A percentile compares a stretch with the other conserved stretches of the same genome.
These are phyloP conservation scores for Cyberlindnera mycetangii DNA, from an alignment of 805 yeast genomes.

Conservation along the genomic window DNA sequence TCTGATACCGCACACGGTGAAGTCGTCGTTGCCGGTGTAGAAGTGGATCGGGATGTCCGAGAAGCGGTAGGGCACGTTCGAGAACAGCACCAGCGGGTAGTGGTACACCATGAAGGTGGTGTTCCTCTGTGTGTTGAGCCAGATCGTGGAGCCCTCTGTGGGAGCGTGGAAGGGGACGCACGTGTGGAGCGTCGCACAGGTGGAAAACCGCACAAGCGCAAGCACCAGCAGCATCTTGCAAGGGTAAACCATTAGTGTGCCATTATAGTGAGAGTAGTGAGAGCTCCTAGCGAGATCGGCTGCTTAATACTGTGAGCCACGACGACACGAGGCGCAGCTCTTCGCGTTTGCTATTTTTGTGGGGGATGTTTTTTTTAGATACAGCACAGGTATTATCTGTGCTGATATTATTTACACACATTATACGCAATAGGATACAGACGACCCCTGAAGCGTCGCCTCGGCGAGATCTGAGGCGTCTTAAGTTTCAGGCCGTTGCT, in stretches of 20 bases:
- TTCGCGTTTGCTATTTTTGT: too few relatives aligned
- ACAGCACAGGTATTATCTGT: too few relatives aligned
- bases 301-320: too few relatives aligned
- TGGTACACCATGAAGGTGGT: constrained; percentile 13
- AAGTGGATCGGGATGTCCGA: constrained; percentile 12
- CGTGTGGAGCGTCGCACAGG: constrained; percentile 1
- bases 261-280: too few relatives aligned
- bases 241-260: not conserved
- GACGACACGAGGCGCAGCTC: too few relatives aligned
- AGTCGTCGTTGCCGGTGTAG: constrained; percentile 10
- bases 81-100: constrained; percentile 4
- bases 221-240: not conserved
- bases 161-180: constrained; percentile 3
- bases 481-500: too few relatives aligned
- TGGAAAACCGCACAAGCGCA: too few relatives aligned
- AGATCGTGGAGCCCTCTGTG: constrained; percentile 1
- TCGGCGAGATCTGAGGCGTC: too few relatives aligned
- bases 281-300: too few relatives aligned
- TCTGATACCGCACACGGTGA: constrained; percentile 14
- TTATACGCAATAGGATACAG: not conserved
- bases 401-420: not conserved
- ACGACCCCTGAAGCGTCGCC: too few relatives aligned
- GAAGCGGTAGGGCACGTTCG: constrained; percentile 9
- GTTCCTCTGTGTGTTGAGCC: constrained; percentile 8
- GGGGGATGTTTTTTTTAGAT: too few relatives aligned